Conservation (phyloP, 371 early-diverging fungal genomes). For the Blakeslea trispora region DNA sequence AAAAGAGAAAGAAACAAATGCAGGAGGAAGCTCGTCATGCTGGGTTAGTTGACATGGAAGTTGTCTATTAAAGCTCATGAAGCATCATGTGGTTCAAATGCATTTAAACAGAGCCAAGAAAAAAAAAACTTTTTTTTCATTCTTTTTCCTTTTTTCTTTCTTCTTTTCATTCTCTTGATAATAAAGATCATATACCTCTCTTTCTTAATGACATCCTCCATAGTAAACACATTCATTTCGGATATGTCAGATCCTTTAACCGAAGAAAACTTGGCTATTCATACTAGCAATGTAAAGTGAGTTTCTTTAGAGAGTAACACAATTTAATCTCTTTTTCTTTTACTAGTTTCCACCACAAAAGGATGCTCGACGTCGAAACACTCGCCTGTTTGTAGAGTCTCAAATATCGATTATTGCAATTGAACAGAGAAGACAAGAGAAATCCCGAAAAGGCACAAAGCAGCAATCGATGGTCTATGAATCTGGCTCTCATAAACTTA, state of each 20-base stretch:
- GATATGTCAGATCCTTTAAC: slow-evolving; percentile 15
- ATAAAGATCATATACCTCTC: not conserved
- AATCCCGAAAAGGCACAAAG: not conserved
- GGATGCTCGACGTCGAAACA: slow-evolving; percentile 9
- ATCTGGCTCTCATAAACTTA: too few species aligned
- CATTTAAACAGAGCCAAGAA: slow-evolving; percentile 7
- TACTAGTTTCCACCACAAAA: slow-evolving; percentile 19
- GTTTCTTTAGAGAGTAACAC: too few species aligned
- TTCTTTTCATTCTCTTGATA: not conserved
- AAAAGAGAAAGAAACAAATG: slow-evolving; percentile 20
- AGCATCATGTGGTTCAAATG: slow-evolving; percentile 11
- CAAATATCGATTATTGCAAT: not conserved
- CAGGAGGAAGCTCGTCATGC: slow-evolving; percentile 24
- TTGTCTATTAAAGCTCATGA: slow-evolving; percentile 15
- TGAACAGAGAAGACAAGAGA: not conserved
- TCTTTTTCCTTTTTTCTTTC: slow-evolving; percentile 3
- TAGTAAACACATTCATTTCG: not conserved
- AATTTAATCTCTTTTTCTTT: too few species aligned
- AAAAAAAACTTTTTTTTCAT: not conserved
- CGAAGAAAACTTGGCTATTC: slow-evolving; percentile 18
- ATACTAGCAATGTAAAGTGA: slow-evolving; percentile 17
- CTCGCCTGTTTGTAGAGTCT: slow-evolving; percentile 12
- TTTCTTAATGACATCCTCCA: too few species aligned
- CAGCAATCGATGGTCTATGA: too few species aligned
- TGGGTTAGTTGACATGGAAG: slow-evolving; percentile 27